Percentiles rank a stretch among this genome's conserved stretches.
These are phyloP conservation scores for Cyclotella sp. DNA, from an alignment of 108 stramenopile genomes.

Conservation along the genomic window DNA sequence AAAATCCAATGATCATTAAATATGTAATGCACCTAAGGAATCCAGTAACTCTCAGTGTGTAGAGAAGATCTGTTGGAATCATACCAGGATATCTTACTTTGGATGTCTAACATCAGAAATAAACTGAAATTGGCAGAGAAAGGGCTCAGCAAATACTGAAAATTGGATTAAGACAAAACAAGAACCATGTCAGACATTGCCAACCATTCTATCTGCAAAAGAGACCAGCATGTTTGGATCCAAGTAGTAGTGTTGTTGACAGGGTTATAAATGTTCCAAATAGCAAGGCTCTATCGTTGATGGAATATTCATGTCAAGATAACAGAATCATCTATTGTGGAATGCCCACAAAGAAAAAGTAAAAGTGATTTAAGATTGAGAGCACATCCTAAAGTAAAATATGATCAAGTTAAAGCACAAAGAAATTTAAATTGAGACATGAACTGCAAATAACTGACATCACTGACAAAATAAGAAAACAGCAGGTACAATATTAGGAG, in stretches of 20 bases:
- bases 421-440: conserved; percentile 20
- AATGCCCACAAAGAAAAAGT: conserved; percentile 27
- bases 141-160: conserved; percentile 26
- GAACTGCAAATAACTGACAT: conserved; percentile 33
- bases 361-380: conserved; percentile 19
- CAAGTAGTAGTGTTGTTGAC: background rate
- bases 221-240: conserved; percentile 22
- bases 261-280: background rate
- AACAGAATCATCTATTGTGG: conserved; percentile 14
- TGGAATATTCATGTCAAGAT: conserved; percentile 26
- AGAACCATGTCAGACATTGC: background rate
- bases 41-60: background rate
- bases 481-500: conserved; percentile 24
- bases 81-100: conserved; percentile 20
- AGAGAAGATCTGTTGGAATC: conserved; percentile 1
- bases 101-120: conserved; percentile 26
- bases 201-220: background rate
- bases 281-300: background rate
- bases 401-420: conserved; percentile 12
- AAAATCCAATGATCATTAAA: background rate
- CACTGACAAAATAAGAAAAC: conserved; percentile 25
- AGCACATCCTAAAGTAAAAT: conserved; percentile 13
- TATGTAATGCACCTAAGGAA: background rate
- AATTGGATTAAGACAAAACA: conserved; percentile 12
- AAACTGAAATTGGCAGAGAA: conserved; percentile 30